These are phyloP conservation scores for Leccinum ochraceum DNA, from an alignment of 768 basidiomycete species.

Conservation along the genomic window DNA sequence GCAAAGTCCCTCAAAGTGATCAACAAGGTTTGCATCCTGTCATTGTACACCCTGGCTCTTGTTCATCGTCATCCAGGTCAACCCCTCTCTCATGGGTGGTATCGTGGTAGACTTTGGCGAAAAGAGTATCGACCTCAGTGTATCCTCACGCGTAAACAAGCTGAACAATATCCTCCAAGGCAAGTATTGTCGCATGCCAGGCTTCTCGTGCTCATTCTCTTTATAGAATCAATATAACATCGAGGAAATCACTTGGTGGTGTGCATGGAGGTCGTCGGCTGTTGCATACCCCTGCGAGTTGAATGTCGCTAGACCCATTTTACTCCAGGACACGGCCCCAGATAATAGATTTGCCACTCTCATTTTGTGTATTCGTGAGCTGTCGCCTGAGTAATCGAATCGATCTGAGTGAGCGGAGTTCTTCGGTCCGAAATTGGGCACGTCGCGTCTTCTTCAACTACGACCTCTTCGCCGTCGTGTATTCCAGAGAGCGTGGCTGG, in stretches of 20 bases:
- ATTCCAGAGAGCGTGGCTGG: neutral
- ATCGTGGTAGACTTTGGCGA: conserved; percentile 96
- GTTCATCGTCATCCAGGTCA: conserved; percentile 57
- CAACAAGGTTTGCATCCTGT: conserved; percentile 70
- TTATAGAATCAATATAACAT: conserved; percentile 29
- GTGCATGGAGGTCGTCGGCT: neutral
- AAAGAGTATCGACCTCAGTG: conserved; percentile 96
- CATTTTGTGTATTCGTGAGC: neutral
- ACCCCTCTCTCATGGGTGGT: conserved; percentile 89
- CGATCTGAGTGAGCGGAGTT: neutral
- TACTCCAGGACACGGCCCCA: neutral
- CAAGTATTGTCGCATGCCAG: conserved; percentile 39
- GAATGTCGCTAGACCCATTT: conserved; percentile 6
- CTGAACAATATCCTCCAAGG: conserved; percentile 87
- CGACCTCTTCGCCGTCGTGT: neutral
- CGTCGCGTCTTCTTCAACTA: neutral
- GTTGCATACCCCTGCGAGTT: conserved; percentile 7
- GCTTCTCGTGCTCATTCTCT: conserved; percentile 15
- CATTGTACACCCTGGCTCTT: neutral
- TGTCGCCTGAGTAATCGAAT: neutral
- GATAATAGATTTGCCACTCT: neutral
- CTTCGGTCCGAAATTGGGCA: neutral
- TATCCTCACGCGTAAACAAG: conserved; percentile 91
- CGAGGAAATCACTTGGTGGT: neutral
- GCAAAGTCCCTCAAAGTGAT: conserved; percentile 87